A percentile compares a stretch with the other conserved stretches of the same genome.
Conservation (phyloP, 1,284 basidiomycete species). For the Fomitopsis palustris region DNA sequence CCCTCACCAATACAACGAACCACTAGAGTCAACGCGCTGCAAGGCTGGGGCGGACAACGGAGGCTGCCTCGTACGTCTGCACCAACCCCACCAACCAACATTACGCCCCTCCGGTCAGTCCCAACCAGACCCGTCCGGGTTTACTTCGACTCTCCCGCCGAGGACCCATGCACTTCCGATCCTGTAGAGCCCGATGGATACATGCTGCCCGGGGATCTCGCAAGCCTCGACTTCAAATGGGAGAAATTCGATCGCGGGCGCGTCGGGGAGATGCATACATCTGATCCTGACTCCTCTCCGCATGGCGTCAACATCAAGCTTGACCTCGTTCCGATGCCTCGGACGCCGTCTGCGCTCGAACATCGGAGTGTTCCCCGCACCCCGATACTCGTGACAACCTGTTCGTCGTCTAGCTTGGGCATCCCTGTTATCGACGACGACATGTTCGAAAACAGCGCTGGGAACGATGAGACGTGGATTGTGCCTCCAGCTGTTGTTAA, state of each 20-base stretch:
- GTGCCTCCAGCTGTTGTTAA: background rate
- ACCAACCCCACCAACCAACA: background rate
- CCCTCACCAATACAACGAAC: background rate
- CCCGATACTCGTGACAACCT: background rate
- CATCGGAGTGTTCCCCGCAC: background rate
- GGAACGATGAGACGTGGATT: conserved; percentile 5
- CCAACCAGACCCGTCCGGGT: conserved; percentile 28
- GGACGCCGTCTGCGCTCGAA: background rate
- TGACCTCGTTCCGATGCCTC: background rate
- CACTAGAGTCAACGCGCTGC: too few relatives aligned
- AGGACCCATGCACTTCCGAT: conserved; percentile 44
- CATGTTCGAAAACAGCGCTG: background rate
- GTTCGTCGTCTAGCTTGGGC: background rate
- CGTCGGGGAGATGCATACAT: background rate
- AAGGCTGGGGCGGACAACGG: background rate
- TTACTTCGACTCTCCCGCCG: conserved; percentile 51
- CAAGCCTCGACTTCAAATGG: conserved; percentile 53
- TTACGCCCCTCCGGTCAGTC: conserved; percentile 13
- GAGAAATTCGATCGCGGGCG: conserved; percentile 40
- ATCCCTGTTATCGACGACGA: background rate
- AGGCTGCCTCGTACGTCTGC: background rate
- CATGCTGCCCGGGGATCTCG: conserved; percentile 21
- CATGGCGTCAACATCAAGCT: too few relatives aligned
- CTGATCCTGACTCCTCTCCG: background rate
- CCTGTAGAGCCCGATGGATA: conserved; percentile 32